Evolutionary conservation across 192 early-diverging fungal species (phyloP).

Genomic region (Tieghemiomyces parasiticus): DNA sequence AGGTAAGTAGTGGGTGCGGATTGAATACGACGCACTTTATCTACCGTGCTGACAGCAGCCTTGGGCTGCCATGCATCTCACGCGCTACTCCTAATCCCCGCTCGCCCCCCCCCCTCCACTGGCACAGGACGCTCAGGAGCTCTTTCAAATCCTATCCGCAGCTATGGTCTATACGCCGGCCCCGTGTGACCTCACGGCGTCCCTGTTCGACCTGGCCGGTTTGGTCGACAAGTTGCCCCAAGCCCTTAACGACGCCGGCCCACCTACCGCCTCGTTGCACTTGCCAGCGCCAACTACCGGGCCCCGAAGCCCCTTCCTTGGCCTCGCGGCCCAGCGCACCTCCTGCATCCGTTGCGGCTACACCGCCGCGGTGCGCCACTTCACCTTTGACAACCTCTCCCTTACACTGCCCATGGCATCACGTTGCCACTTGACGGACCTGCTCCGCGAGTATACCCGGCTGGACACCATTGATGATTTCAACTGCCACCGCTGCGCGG

Average conservation of each 20-base stretch:
- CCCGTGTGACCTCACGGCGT: not conserved
- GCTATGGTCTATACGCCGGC: constrained; percentile 3
- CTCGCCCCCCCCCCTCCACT: not conserved
- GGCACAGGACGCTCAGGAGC: constrained; percentile 38
- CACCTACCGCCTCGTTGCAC: too few species aligned
- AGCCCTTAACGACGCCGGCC: not conserved
- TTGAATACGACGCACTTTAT: too few species aligned
- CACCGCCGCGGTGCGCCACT: constrained; percentile 57
- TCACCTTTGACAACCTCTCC: constrained; percentile 67
- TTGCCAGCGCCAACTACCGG: too few species aligned
- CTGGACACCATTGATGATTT: constrained; percentile 4
- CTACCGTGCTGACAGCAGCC: too few species aligned
- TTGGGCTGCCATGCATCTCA: too few species aligned
- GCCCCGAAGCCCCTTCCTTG: constrained; percentile 56
- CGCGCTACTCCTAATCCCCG: too few species aligned
- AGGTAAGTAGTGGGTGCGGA: constrained; percentile 16
- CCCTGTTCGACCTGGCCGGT: not conserved
- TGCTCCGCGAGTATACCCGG: not conserved
- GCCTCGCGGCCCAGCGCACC: constrained; percentile 54
- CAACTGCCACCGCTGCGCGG: constrained; percentile 5
- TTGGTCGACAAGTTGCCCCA: not conserved
- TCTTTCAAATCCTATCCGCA: constrained; percentile 36
- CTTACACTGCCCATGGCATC: constrained; percentile 38
- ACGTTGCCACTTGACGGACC: not conserved
- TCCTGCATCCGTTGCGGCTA: constrained; percentile 71